Evolutionary conservation across 108 stramenopile species (phyloP), one percentile per base, ranked within the genome.

Genomic region (Parmales sp.): DNA sequence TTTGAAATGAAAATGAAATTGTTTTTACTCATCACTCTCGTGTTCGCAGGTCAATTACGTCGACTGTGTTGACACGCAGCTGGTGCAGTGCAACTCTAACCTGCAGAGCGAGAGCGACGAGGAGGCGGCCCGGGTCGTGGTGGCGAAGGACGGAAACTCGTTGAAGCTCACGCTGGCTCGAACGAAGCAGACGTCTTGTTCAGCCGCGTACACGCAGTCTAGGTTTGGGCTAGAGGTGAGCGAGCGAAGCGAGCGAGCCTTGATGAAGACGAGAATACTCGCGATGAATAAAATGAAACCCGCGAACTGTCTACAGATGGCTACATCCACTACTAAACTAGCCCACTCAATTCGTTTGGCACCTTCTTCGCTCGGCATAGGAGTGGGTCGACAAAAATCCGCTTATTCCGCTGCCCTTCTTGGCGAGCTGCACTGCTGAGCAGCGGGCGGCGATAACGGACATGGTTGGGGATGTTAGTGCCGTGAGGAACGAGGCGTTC

Each of bases 11-110:
- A n/a, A n/a, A n/a, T n/a, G n/a, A n/a, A n/a, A n/a, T n/a, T n/a
- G n/a, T n/a, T n/a, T n/a, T n/a, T n/a, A n/a, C n/a, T n/a, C n/a
- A n/a, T n/a, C n/a, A n/a, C n/a, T n/a, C n/a, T n/a, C n/a, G n/a
- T n/a, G n/a, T n/a, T n/a, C n/a, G n/a, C n/a, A n/a, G n/a, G n/a
- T n/a, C n/a, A n/a, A 60, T 13, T 60, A 60, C 54, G n/a, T 60
- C 26, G 31, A 60, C 7, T 60, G 54, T 20, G 54, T 60, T 28
- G 54, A 60, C 31, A 34, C 36, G n/a, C 54, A 60, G 54, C 54
- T 60, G n/a, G 54, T 28, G 16, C 54, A 60, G 54, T 60, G 54
- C 54, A 60, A 60, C 54, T 9, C 36, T 3, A 60, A 60, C 54
- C 54, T 60, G 3, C 31, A 28, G 54, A 26, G 9, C 9, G 54